Percentiles rank a stretch among this genome's conserved stretches.
Evolutionary conservation across 345 rosid species (phyloP).

Genomic region (Dipteronia dyeriana): DNA sequence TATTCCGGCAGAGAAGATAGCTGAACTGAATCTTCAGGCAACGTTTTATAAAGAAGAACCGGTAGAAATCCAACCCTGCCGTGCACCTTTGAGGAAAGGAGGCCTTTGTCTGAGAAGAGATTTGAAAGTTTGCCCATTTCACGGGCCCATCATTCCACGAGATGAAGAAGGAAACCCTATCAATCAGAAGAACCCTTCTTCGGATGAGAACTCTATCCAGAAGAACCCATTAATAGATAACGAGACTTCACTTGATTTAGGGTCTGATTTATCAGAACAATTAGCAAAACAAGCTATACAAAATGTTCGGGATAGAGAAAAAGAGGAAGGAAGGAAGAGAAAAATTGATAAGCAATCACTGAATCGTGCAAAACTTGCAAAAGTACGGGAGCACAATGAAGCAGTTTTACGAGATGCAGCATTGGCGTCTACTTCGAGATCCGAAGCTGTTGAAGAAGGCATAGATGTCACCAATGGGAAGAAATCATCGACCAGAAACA

Average conservation of each 20-base stretch:
- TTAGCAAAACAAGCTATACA: constrained; percentile 78
- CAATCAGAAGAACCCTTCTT: constrained; percentile 30
- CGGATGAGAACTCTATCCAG: constrained; percentile 32
- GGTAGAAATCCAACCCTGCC: constrained; percentile 63
- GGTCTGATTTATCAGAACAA: constrained; percentile 46
- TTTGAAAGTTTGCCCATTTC: constrained; percentile 78
- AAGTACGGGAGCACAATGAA: constrained; percentile 71
- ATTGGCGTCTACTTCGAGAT: constrained; percentile 72
- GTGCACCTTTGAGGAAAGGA: constrained; percentile 72
- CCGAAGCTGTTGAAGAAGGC: constrained; percentile 46
- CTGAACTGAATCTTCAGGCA: constrained; percentile 72
- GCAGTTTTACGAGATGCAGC: constrained; percentile 79
- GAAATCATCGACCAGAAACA: constrained; percentile 42
- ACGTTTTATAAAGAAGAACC: constrained; percentile 72
- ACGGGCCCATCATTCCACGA: constrained; percentile 73
- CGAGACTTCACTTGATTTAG: constrained; percentile 33
- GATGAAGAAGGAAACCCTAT: constrained; percentile 62
- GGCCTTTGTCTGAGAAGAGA: constrained; percentile 89
- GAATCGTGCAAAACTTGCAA: constrained; percentile 73
- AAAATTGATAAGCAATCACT: constrained; percentile 46
- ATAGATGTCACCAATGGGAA: constrained; percentile 33
- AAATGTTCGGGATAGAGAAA: constrained; percentile 63
- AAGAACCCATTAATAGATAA: constrained; percentile 33
- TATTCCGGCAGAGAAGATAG: constrained; percentile 88
- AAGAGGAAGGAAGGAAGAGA: constrained; percentile 54